Conservation (phyloP, 192 early-diverging fungal genomes). For the Coemansia sp. region DNA sequence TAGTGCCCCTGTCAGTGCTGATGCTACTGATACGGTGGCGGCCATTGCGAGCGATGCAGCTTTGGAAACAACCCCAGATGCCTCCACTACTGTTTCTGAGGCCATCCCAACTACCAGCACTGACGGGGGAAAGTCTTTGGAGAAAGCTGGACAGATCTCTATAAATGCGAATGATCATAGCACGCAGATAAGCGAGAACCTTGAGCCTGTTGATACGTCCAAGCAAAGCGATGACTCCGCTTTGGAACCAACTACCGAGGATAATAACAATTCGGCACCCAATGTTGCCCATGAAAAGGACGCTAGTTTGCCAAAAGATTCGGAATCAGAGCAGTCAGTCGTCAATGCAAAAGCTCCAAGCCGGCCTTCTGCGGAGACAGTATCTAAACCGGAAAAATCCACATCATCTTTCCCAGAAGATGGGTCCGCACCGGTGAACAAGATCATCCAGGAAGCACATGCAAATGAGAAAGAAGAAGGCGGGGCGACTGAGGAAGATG, state of each 20-base stretch:
- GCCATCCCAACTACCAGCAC: background rate
- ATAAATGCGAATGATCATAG: background rate
- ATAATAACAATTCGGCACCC: background rate
- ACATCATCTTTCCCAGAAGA: background rate
- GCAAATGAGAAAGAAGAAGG: constrained; percentile 40
- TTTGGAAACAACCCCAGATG: background rate
- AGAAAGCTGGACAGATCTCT: background rate
- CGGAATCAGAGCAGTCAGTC: background rate
- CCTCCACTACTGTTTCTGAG: background rate
- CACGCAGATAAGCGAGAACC: background rate
- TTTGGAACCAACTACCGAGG: too few relatives aligned
- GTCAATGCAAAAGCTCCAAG: background rate
- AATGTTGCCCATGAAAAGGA: background rate
- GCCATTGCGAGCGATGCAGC: background rate
- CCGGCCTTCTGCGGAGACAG: background rate
- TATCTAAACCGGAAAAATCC: background rate
- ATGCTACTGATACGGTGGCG: background rate
- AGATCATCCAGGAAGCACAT: constrained; percentile 1
- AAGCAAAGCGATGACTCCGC: background rate
- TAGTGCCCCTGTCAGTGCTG: background rate
- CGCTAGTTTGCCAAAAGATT: background rate
- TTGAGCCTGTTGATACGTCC: background rate
- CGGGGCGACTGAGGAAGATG: constrained; percentile 49
- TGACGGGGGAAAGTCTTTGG: background rate
- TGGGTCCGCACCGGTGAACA: background rate